These are phyloP conservation scores for Magnolia sinica DNA, from an alignment of 164 flowering plant species.

Conservation along the genomic window DNA sequence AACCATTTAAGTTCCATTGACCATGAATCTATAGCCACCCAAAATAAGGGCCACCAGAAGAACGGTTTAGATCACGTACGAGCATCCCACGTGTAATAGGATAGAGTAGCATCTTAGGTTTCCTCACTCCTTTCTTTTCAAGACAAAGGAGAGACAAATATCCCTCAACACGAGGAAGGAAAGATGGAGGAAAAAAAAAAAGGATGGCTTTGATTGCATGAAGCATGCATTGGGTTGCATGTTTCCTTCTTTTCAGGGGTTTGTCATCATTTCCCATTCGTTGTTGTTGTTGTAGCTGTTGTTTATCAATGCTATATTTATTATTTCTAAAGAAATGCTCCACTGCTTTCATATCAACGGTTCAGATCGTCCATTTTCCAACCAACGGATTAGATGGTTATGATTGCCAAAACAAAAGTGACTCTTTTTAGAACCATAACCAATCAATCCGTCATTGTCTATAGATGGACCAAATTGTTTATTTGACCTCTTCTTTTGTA, in stretches of 20 bases:
- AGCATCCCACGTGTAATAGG: too few relatives aligned
- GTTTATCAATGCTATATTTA: neutral
- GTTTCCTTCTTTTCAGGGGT: neutral
- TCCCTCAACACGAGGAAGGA: too few relatives aligned
- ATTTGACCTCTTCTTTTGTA: neutral
- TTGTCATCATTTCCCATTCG: slow-evolving; percentile 1
- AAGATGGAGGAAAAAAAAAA: neutral
- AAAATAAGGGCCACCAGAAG: too few relatives aligned
- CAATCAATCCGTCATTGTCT: neutral
- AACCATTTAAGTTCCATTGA: too few relatives aligned
- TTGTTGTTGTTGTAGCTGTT: neutral
- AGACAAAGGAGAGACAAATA: too few relatives aligned
- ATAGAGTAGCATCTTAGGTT: too few relatives aligned
- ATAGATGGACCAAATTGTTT: neutral
- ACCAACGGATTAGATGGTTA: too few relatives aligned
- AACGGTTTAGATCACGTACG: too few relatives aligned
- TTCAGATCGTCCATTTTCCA: too few relatives aligned
- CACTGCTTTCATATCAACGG: too few relatives aligned
- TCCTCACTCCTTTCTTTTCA: too few relatives aligned
- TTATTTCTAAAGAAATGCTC: neutral
- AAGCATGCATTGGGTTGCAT: slow-evolving; percentile 1
- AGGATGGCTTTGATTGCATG: neutral
- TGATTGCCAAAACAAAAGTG: neutral
- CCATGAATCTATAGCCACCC: too few relatives aligned
- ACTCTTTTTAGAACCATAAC: neutral